These are phyloP conservation scores for Carex scoparia DNA, from an alignment of 176 grass and related monocot species.

Conservation along the genomic window DNA sequence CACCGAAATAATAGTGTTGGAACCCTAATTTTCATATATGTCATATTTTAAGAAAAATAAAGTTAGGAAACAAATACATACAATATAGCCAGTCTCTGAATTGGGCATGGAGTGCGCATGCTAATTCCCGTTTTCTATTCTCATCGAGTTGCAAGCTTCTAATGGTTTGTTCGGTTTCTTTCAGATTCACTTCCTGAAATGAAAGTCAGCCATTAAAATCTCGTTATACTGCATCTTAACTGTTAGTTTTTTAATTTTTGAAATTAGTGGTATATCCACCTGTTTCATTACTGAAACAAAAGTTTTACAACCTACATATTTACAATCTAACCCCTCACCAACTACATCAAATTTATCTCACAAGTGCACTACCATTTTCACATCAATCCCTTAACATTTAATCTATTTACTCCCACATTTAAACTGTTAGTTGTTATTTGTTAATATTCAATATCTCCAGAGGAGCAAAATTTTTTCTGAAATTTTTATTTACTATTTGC, in stretches of 20 bases:
- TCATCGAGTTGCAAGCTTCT: slow-evolving; percentile 82
- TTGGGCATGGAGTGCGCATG: slow-evolving; percentile 74
- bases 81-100: slow-evolving; percentile 99
- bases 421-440: not conserved
- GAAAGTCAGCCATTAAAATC: not conserved
- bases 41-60: slow-evolving; percentile 5
- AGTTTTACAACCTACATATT: too few species aligned
- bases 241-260: not conserved
- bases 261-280: too few species aligned
- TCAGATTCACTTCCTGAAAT: slow-evolving; percentile 66
- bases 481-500: not conserved
- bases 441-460: not conserved
- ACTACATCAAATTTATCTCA: too few species aligned
- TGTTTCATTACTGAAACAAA: too few species aligned
- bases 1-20: not conserved
- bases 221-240: not conserved
- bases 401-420: too few species aligned
- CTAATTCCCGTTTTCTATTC: slow-evolving; percentile 72
- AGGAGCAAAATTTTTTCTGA: slow-evolving; percentile 8
- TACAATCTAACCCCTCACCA: too few species aligned
- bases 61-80: slow-evolving; percentile 31
- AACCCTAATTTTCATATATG: not conserved
- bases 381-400: too few species aligned
- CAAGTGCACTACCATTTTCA: too few species aligned
- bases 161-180: slow-evolving; percentile 65